Evolutionary conservation across 805 yeast species (phyloP), one percentile per base, ranked within the genome.

Genomic region (Cyberlindnera americana): DNA sequence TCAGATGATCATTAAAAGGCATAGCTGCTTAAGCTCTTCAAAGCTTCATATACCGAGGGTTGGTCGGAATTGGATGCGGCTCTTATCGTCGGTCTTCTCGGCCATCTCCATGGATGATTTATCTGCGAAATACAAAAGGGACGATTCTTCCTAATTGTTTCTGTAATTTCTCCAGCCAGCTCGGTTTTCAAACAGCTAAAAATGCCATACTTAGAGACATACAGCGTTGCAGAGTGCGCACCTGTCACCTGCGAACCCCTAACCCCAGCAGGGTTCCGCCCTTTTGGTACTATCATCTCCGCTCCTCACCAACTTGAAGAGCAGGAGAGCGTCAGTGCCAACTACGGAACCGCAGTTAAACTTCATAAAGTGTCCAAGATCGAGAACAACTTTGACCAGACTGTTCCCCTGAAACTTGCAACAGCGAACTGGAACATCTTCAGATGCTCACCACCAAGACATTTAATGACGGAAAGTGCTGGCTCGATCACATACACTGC

Each of bases 261-360:
- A 34, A 79, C 91, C 0, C 89, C 89, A 0, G 77, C 72, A 26
- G 57, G 72, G 1, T 89, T 87, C 54, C 73, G 74, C 1, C 69
- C 70, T 3, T 89, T 70, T 57, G 97, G 97, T 2, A 77, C 83
- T 1, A 79, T 86, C 10, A 75, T 89, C 30, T 83, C 93, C 19
- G 85, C 95, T 3, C 76, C 75, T 44, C 84, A 87, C 52, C 95
- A 86, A 60, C 67, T 85, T 21, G 56, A 62, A 26, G 55, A 72
- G 1, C 40, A 43, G 16, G 26, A 35, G 19, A 59, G 70, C 23
- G 57, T 73, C 5, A 63, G 73, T 16, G 97, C 96, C 5, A 90
- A 90, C 62, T 89, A 90, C 56, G 97, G 97, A n/a, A 90, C 97
- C 2, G 97, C 97, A 2, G 67, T 75, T 5, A 90, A 90, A 53